Conservation (phyloP, 805 yeast genomes). For the Saccharomycopsis fermentans region DNA sequence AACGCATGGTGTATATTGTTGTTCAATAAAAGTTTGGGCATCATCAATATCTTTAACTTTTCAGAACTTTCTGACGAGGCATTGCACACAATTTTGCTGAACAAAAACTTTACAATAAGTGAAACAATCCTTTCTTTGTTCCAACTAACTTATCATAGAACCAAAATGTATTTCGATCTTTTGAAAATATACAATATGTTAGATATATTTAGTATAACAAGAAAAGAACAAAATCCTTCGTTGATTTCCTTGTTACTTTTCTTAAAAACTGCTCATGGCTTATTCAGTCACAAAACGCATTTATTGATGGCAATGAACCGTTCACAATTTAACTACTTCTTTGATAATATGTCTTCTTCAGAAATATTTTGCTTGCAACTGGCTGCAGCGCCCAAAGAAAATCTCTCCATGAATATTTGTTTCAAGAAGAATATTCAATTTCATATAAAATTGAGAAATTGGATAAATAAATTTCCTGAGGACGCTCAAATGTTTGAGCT, state of each 20-base stretch:
- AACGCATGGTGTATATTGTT: neutral
- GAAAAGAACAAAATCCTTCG: neutral
- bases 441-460: neutral
- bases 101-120: neutral
- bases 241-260: neutral
- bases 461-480: neutral
- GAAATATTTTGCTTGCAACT: neutral
- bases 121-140: neutral
- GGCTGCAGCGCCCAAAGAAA: neutral
- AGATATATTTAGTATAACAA: neutral
- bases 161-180: neutral
- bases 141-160: neutral
- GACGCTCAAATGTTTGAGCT: neutral
- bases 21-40: neutral
- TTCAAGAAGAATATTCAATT: neutral
- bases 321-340: neutral
- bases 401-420: neutral
- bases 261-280: neutral
- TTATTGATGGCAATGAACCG: neutral
- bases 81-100: neutral
- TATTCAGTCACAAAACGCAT: neutral
- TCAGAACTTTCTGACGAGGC: neutral
- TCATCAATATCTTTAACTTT: neutral
- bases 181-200: neutral
- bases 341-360: neutral